Percentiles rank a stretch among this genome's conserved stretches.
These are phyloP conservation scores for Seiridium unicorne DNA, from an alignment of 2,329 filamentous ascomycete genomes.

Conservation along the genomic window DNA sequence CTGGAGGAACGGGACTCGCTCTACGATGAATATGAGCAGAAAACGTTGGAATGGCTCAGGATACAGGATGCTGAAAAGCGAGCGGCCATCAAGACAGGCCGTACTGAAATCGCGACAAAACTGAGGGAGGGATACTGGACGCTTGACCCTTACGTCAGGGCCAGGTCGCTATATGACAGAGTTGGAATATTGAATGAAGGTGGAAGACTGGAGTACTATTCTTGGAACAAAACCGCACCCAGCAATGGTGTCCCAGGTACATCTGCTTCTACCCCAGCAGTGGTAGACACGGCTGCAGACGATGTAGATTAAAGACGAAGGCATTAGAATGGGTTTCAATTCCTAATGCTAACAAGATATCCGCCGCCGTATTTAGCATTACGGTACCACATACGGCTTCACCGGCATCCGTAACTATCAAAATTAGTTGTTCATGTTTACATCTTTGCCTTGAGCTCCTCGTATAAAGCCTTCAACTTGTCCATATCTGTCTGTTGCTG, in stretches of 20 bases:
- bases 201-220: slow-evolving; percentile 72
- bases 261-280: slow-evolving; percentile 11
- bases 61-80: slow-evolving; percentile 44
- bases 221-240: slow-evolving; percentile 21
- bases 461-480: slow-evolving; percentile 72
- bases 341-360: not conserved
- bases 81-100: slow-evolving; percentile 50
- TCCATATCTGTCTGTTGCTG: slow-evolving; percentile 75
- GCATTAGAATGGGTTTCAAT: not conserved
- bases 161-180: slow-evolving; percentile 82
- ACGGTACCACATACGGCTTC: too few relatives aligned
- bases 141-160: slow-evolving; percentile 82
- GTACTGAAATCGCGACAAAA: slow-evolving; percentile 60
- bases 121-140: slow-evolving; percentile 81
- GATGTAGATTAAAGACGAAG: slow-evolving; percentile 42
- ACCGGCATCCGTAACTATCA: too few relatives aligned
- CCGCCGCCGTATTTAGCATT: too few relatives aligned
- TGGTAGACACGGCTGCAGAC: slow-evolving; percentile 36
- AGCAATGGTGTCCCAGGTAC: slow-evolving; percentile 18
- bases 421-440: not conserved
- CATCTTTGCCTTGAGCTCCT: slow-evolving; percentile 89
- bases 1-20: slow-evolving; percentile 61
- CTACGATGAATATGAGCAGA: slow-evolving; percentile 71
- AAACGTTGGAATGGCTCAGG: slow-evolving; percentile 74
- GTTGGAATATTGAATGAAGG: slow-evolving; percentile 66